A percentile compares a stretch with the other conserved stretches of the same genome.
phyloP scores from a whole-genome alignment of 23 red algal species.

The Cyanidium caldarium region DNA sequence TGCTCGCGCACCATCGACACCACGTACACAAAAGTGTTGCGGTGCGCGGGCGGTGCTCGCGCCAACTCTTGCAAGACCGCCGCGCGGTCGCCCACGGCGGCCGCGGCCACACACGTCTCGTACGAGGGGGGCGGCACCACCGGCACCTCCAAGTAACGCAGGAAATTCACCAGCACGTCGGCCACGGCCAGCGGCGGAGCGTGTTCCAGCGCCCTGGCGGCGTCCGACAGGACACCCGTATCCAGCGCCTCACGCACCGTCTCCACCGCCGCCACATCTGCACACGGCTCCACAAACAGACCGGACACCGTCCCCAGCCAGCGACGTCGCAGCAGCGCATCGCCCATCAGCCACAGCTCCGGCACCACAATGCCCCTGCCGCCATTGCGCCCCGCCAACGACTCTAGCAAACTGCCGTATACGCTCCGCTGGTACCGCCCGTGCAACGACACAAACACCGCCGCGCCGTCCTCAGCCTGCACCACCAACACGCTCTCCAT shows the following conservation, averaged over 20 bases:
- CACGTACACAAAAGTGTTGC: conserved; percentile 13
- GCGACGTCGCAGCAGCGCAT: neutral
- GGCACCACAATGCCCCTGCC: conserved; percentile 5
- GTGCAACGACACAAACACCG: conserved; percentile 8
- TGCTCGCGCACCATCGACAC: conserved; percentile 6
- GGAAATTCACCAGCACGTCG: conserved; percentile 6
- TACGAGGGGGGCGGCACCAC: conserved; percentile 5
- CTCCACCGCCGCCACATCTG: neutral
- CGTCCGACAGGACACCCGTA: neutral
- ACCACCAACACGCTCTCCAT: neutral
- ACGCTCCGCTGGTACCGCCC: conserved; percentile 8
- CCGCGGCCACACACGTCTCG: neutral
- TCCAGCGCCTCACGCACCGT: conserved; percentile 1
- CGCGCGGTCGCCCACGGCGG: neutral
- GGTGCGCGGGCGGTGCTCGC: neutral
- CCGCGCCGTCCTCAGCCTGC: conserved; percentile 9
- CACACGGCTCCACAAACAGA: conserved; percentile 3
- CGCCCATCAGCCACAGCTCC: conserved; percentile 3
- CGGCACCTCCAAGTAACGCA: conserved; percentile 21
- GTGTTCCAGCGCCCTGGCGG: neutral
- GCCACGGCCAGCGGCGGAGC: conserved; percentile 11
- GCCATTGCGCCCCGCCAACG: conserved; percentile 1
- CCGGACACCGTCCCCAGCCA: neutral
- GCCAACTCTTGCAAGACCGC: conserved; percentile 11
- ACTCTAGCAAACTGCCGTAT: conserved; percentile 7